phyloP scores from a whole-genome alignment of 2,329 filamentous ascomycete species.

The Fusarium phyllophilum region DNA sequence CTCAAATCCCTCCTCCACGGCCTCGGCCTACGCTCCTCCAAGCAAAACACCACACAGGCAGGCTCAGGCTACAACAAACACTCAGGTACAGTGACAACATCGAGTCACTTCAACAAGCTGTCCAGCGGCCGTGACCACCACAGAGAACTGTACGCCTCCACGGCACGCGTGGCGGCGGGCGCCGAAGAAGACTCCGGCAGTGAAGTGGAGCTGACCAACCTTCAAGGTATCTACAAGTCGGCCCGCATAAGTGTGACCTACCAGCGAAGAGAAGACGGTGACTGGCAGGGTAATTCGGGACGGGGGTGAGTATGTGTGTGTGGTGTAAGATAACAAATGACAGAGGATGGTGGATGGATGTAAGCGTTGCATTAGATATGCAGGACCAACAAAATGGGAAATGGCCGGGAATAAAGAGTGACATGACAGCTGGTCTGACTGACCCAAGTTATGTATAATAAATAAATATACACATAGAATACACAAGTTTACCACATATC shows the following conservation, averaged over 20 bases:
- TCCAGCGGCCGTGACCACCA: slow-evolving; percentile 33
- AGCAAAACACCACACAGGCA: slow-evolving; percentile 21
- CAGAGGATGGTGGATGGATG: neutral
- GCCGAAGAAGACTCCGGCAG: slow-evolving; percentile 36
- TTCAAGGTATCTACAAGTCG: slow-evolving; percentile 38
- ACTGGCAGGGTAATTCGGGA: neutral
- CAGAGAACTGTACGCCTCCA: slow-evolving; percentile 15
- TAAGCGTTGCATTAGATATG: neutral
- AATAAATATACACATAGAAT: neutral
- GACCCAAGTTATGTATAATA: neutral
- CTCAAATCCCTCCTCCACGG: slow-evolving; percentile 35
- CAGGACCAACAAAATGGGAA: neutral
- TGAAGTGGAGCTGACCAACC: slow-evolving; percentile 38
- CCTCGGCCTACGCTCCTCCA: slow-evolving; percentile 24
- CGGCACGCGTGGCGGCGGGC: slow-evolving; percentile 16
- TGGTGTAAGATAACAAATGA: neutral
- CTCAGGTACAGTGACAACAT: neutral
- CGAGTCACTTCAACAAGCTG: slow-evolving; percentile 35
- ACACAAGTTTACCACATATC: neutral
- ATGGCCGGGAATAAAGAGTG: neutral
- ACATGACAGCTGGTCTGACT: neutral
- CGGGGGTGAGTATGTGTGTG: neutral
- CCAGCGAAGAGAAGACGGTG: slow-evolving; percentile 10
- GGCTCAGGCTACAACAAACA: slow-evolving; percentile 33
- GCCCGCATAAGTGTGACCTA: slow-evolving; percentile 38